Conservation (phyloP, 768 basidiomycete species). For the Tubosaeta brunneosetosa region DNA sequence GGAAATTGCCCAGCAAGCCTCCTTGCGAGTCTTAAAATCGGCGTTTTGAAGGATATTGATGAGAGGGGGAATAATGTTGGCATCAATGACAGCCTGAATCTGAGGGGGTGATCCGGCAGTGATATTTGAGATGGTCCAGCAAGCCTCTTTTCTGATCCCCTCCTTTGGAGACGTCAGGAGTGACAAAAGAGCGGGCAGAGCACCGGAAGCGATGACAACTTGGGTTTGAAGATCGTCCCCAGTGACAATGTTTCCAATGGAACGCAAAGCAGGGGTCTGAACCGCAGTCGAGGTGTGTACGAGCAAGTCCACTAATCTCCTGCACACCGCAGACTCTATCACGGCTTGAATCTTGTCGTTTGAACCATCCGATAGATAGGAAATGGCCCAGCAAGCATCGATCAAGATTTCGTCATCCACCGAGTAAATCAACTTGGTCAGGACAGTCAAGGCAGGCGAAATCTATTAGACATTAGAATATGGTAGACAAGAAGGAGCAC, state of each 20-base stretch:
- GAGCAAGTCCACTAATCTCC: conserved; percentile 93
- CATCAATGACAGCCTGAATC: conserved; percentile 96
- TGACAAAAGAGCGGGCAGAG: conserved; percentile 89
- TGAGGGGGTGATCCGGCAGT: conserved; percentile 96
- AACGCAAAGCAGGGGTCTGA: conserved; percentile 96
- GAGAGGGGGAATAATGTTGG: conserved; percentile 95
- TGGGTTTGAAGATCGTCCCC: conserved; percentile 99
- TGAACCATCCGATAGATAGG: conserved; percentile 96
- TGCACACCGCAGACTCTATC: conserved; percentile 96
- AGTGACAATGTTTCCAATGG: conserved; percentile 98
- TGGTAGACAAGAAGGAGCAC: conserved; percentile 3
- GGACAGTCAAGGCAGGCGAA: conserved; percentile 91
- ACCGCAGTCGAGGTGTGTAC: conserved; percentile 95
- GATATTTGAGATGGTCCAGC: conserved; percentile 99
- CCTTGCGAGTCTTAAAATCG: conserved; percentile 99
- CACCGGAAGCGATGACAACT: conserved; percentile 97
- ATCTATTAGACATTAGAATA: conserved; percentile 54
- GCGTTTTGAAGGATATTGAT: conserved; percentile 97
- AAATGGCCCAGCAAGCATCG: conserved; percentile 99
- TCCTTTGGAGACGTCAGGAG: conserved; percentile 96
- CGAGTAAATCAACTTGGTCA: conserved; percentile 98
- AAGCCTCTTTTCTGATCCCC: conserved; percentile 98
- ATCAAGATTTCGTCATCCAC: conserved; percentile 98
- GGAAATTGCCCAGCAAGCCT: conserved; percentile 99
- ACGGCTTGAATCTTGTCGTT: conserved; percentile 99